phyloP scores from a whole-genome alignment of 257 asterid genomes.

The Ballota nigra region DNA sequence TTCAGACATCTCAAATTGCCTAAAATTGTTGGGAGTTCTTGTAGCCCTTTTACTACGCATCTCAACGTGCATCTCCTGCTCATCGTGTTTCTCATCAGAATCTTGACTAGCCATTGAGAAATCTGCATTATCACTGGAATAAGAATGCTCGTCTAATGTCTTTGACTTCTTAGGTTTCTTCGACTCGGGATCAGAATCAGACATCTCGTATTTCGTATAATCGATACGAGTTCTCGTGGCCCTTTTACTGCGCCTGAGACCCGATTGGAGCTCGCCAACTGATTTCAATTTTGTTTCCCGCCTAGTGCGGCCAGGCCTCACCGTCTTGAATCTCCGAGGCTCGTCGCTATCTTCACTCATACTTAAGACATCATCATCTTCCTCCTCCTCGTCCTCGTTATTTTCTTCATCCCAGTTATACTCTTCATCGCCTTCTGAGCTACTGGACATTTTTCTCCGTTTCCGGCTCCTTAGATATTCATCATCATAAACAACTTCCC shows the following conservation, averaged over 20 bases:
- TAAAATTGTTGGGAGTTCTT: conserved; percentile 64
- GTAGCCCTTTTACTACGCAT: conserved; percentile 80
- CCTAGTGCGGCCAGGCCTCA: conserved; percentile 70
- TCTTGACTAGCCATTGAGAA: conserved; percentile 51
- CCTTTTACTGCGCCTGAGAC: conserved; percentile 91
- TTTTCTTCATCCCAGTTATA: conserved; percentile 77
- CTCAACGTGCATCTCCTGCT: conserved; percentile 31
- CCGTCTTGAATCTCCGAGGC: conserved; percentile 41
- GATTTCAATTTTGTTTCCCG: conserved; percentile 74
- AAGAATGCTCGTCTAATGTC: conserved; percentile 40
- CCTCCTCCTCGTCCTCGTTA: conserved; percentile 81
- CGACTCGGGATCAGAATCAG: conserved; percentile 78
- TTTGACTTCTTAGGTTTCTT: conserved; percentile 54
- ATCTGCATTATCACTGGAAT: conserved; percentile 51
- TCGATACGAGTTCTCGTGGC: conserved; percentile 72
- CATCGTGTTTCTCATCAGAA: conserved; percentile 34
- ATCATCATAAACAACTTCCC: conserved; percentile 94
- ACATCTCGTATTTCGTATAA: conserved; percentile 69
- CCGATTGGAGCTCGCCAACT: conserved; percentile 63
- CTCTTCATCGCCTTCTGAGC: conserved; percentile 97
- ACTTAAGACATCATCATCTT: conserved; percentile 57
- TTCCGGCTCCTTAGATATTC: conserved; percentile 70
- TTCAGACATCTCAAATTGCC: conserved; percentile 75
- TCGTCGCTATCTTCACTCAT: conserved; percentile 71
- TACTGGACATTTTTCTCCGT: conserved; percentile 64